phyloP scores from a whole-genome alignment of 192 early-diverging fungal genomes.

The Oehlia diaphana region DNA sequence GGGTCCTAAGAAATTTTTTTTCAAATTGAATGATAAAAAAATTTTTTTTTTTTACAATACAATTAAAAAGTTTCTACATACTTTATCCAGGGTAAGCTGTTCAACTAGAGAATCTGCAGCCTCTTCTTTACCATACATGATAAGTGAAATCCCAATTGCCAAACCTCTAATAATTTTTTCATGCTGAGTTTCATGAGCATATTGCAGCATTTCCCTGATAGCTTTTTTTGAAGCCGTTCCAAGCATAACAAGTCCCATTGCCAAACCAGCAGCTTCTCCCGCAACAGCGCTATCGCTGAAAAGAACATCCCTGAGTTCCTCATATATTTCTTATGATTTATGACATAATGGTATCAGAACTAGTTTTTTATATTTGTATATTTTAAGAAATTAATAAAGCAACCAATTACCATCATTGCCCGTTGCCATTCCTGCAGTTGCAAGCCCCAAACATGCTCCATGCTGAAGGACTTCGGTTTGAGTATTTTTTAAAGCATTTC shows the following conservation, averaged over 20 bases:
- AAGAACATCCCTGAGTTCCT: constrained; percentile 84
- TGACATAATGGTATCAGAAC: neutral
- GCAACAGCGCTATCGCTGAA: constrained; percentile 96
- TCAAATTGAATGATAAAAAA: neutral
- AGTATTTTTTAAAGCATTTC: constrained; percentile 76
- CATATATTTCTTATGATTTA: constrained; percentile 66
- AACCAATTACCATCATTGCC: constrained; percentile 68
- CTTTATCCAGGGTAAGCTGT: constrained; percentile 82
- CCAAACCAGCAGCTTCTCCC: constrained; percentile 94
- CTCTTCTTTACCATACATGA: constrained; percentile 98
- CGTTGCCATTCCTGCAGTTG: constrained; percentile 96
- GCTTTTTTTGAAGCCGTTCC: constrained; percentile 81
- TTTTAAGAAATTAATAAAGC: neutral
- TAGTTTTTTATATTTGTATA: neutral
- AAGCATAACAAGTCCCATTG: constrained; percentile 97
- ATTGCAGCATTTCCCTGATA: constrained; percentile 94
- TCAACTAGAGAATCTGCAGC: constrained; percentile 91
- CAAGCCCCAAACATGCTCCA: constrained; percentile 93
- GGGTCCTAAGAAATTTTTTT: constrained; percentile 62
- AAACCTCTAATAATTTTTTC: constrained; percentile 99
- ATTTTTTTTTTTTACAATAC: neutral
- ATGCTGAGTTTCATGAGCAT: constrained; percentile 98
- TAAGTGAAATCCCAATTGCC: constrained; percentile 89
- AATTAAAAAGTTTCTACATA: constrained; percentile 27
- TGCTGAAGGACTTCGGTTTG: constrained; percentile 92